phyloP scores from a whole-genome alignment of 2,329 filamentous ascomycete genomes.

The Ascochyta fabae region DNA sequence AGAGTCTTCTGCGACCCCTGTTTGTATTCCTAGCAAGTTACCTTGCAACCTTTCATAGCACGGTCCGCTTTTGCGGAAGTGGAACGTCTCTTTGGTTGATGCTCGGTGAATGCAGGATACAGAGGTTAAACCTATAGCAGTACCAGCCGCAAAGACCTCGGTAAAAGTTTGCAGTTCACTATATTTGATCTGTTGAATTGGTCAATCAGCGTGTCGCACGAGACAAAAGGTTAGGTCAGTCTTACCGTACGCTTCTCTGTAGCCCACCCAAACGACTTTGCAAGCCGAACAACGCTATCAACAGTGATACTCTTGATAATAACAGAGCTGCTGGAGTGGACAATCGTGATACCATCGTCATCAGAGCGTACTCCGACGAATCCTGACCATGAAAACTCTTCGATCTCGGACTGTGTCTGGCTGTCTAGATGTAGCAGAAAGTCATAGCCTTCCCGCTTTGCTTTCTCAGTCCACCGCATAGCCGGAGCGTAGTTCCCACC shows the following conservation, averaged over 20 bases:
- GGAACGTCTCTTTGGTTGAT: too few species aligned
- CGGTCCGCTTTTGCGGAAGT: too few species aligned
- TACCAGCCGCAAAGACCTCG: slow-evolving; percentile 33
- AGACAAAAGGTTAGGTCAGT: too few species aligned
- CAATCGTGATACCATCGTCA: slow-evolving; percentile 24
- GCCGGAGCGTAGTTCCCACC: slow-evolving; percentile 50
- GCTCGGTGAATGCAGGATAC: too few species aligned
- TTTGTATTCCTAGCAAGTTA: too few species aligned
- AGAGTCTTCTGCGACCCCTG: too few species aligned
- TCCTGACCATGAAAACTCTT: slow-evolving; percentile 46
- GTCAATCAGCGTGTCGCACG: too few species aligned
- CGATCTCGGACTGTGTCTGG: slow-evolving; percentile 38
- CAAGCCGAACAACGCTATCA: slow-evolving; percentile 32
- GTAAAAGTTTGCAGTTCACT: slow-evolving; percentile 23
- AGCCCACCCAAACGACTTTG: slow-evolving; percentile 39
- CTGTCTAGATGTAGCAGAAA: slow-evolving; percentile 48
- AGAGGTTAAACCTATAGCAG: slow-evolving; percentile 13
- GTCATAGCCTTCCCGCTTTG: slow-evolving; percentile 33
- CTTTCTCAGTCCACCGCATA: slow-evolving; percentile 39
- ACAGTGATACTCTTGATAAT: slow-evolving; percentile 43
- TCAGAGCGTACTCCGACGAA: slow-evolving; percentile 40
- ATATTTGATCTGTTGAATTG: too few species aligned
- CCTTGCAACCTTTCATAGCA: too few species aligned
- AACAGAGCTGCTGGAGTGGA: slow-evolving; percentile 39
- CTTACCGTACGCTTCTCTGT: slow-evolving; percentile 37